These are phyloP conservation scores for Quercus rubra DNA, from an alignment of 306 rosid genomes.

Conservation along the genomic window DNA sequence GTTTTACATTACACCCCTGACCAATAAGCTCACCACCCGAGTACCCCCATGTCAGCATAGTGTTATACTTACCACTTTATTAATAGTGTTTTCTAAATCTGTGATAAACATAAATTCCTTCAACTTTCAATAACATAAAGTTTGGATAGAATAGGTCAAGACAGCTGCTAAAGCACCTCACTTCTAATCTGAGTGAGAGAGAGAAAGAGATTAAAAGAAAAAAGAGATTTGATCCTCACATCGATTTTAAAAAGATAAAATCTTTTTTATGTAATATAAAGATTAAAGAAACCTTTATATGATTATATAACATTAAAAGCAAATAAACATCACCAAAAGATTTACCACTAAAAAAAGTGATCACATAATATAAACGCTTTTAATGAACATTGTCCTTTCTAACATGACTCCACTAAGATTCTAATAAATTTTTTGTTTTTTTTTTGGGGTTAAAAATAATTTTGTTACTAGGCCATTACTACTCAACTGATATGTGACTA, in stretches of 20 bases:
- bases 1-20: no score
- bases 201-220: no score
- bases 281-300: neutral
- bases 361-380: neutral
- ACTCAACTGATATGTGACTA: no score
- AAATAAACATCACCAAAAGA: neutral
- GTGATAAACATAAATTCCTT: neutral
- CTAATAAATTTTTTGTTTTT: neutral
- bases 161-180: neutral
- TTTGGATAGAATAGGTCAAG: neutral
- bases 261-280: no score
- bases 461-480: neutral
- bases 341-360: neutral
- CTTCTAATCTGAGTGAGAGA: no score
- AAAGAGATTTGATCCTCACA: no score
- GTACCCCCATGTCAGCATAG: neutral
- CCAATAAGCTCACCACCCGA: no score
- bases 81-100: slow-evolving; percentile 7
- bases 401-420: neutral
- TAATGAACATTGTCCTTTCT: neutral
- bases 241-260: no score
- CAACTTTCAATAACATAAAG: neutral
- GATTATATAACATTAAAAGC: neutral
- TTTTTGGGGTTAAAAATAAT: neutral
- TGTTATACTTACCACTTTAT: neutral